Evolutionary conservation across 2,329 filamentous ascomycete species (phyloP).

Genomic region (Coleophoma eucalyptorum): DNA sequence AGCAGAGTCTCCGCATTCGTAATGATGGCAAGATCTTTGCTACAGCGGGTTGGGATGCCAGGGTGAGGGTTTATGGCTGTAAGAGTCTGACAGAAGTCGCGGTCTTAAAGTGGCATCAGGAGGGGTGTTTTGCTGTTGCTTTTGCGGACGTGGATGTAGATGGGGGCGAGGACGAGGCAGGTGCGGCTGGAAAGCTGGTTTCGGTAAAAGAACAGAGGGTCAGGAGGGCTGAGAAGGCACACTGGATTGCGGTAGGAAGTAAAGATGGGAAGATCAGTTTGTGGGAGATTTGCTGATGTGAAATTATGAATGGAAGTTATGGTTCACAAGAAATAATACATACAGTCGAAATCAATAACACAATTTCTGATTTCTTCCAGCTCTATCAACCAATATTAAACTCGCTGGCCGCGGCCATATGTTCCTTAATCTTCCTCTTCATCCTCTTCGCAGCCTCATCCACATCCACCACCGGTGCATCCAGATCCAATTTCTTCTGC

Average conservation of each 20-base stretch:
- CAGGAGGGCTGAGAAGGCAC: slow-evolving; percentile 62
- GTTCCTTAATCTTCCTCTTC: slow-evolving; percentile 58
- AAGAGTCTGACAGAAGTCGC: slow-evolving; percentile 84
- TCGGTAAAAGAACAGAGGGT: slow-evolving; percentile 43
- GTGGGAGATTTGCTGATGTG: slow-evolving; percentile 80
- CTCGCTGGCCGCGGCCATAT: slow-evolving; percentile 55
- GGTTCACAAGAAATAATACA: too few relatives aligned
- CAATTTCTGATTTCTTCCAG: too few relatives aligned
- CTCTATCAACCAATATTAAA: slow-evolving; percentile 59
- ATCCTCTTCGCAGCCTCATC: slow-evolving; percentile 60
- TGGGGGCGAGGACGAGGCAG: slow-evolving; percentile 2
- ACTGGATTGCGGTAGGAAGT: slow-evolving; percentile 87
- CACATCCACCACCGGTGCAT: slow-evolving; percentile 39
- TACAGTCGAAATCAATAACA: too few relatives aligned
- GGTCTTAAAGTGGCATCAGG: slow-evolving; percentile 90
- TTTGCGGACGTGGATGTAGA: slow-evolving; percentile 51
- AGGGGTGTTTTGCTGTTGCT: slow-evolving; percentile 77
- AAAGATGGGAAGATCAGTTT: slow-evolving; percentile 95
- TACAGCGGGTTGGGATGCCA: slow-evolving; percentile 89
- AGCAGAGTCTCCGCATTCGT: slow-evolving; percentile 75
- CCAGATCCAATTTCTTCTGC: slow-evolving; percentile 31
- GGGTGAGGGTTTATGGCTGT: slow-evolving; percentile 74
- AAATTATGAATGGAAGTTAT: not conserved
- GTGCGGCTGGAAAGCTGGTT: slow-evolving; percentile 3
- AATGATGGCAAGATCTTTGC: slow-evolving; percentile 80